These are phyloP conservation scores for Talaromyces sp. DNA, from an alignment of 2,329 filamentous ascomycete species.

Conservation along the genomic window DNA sequence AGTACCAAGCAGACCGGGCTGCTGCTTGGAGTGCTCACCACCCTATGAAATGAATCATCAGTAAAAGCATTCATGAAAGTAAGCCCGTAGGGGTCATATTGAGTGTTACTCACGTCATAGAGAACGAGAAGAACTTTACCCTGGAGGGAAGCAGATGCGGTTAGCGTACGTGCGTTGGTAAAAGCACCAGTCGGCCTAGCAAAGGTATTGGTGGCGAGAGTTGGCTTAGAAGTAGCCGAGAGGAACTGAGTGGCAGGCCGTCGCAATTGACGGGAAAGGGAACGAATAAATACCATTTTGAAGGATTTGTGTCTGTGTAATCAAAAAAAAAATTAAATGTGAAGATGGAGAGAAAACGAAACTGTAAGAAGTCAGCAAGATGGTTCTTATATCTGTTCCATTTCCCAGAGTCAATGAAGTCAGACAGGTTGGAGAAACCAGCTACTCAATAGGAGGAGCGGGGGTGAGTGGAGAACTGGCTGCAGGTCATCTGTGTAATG, in stretches of 20 bases:
- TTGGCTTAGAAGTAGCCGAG: constrained; percentile 41
- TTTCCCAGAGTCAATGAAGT: constrained; percentile 1
- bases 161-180: constrained; percentile 63
- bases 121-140: constrained; percentile 94
- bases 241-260: constrained; percentile 58
- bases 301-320: constrained; percentile 19
- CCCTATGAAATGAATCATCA: constrained; percentile 51
- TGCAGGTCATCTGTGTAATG: neutral
- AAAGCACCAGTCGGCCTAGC: constrained; percentile 41
- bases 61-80: neutral
- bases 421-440: constrained; percentile 1
- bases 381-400: neutral
- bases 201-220: constrained; percentile 24
- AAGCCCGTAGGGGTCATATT: neutral
- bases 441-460: neutral
- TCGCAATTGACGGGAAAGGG: constrained; percentile 58
- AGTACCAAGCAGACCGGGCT: constrained; percentile 86
- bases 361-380: neutral
- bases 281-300: constrained; percentile 67
- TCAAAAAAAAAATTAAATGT: constrained; percentile 10
- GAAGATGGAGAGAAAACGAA: neutral
- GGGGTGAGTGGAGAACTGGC: neutral
- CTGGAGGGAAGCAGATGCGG: constrained; percentile 70
- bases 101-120: constrained; percentile 71
- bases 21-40: constrained; percentile 82